phyloP scores from a whole-genome alignment of 352 stramenopile genomes.

The Pilasporangium apinafurcum region DNA sequence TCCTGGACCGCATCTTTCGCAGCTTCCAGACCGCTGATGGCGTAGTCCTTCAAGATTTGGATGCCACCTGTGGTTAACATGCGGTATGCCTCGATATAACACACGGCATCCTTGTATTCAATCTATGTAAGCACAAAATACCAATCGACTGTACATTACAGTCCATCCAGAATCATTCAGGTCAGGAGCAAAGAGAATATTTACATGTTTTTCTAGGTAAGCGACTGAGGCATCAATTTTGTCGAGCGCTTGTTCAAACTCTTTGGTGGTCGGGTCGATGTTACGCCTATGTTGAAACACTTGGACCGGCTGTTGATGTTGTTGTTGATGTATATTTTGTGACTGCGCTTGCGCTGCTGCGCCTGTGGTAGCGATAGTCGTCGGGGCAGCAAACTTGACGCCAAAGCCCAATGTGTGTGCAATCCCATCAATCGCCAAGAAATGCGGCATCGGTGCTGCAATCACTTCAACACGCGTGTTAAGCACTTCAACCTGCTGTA shows the following conservation, averaged over 20 bases:
- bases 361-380: neutral
- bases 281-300: conserved; percentile 71
- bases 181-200: conserved; percentile 1
- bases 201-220: conserved; percentile 67
- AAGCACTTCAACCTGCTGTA: conserved; percentile 58
- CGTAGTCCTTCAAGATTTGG: conserved; percentile 67
- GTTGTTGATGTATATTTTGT: too few relatives aligned
- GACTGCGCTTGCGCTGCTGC: neutral
- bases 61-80: conserved; percentile 57
- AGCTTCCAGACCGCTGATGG: conserved; percentile 52
- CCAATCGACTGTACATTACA: neutral
- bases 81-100: conserved; percentile 70
- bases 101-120: conserved; percentile 62
- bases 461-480: conserved; percentile 57
- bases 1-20: conserved; percentile 63
- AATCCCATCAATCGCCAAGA: conserved; percentile 51
- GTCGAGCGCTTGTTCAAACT: conserved; percentile 55
- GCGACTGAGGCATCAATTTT: conserved; percentile 61
- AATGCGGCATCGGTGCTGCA: conserved; percentile 62
- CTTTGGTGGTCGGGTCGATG: conserved; percentile 59
- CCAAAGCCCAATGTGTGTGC: conserved; percentile 57
- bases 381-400: conserved; percentile 53
- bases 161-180: neutral
- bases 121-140: conserved; percentile 20
- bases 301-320: conserved; percentile 48